These are phyloP conservation scores for Vaccinium corymbosum DNA, from an alignment of 148 eudicot species.

Conservation along the genomic window DNA sequence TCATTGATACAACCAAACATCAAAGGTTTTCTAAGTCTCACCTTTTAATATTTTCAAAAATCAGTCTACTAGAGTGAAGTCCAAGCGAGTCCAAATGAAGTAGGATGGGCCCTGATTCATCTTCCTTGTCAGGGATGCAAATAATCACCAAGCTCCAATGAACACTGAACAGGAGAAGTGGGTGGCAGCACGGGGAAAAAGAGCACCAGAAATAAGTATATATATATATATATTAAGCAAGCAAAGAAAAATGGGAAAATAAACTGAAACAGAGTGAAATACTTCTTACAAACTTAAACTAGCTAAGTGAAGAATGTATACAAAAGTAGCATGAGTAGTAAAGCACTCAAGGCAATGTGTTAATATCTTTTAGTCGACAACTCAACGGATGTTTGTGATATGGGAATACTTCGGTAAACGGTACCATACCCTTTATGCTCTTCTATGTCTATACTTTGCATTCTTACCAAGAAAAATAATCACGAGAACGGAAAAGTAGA, in stretches of 20 bases:
- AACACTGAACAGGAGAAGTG: slow-evolving; percentile 39
- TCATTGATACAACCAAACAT: background rate
- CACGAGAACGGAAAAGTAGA: background rate
- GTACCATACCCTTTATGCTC: background rate
- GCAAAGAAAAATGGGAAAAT: background rate
- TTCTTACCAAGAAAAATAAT: background rate
- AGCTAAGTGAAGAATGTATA: background rate
- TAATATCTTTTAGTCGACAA: too few species aligned
- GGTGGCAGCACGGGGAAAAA: background rate
- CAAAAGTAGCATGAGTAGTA: background rate
- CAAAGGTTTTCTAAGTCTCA: slow-evolving; percentile 13
- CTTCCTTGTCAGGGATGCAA: slow-evolving; percentile 70
- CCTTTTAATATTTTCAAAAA: slow-evolving; percentile 64
- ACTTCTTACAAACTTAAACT: background rate
- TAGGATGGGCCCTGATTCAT: slow-evolving; percentile 55
- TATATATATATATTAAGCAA: background rate
- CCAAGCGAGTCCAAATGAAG: slow-evolving; percentile 95
- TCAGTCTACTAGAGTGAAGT: slow-evolving; percentile 48
- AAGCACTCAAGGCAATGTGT: background rate
- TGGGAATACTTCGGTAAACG: background rate
- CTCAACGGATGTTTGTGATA: too few species aligned
- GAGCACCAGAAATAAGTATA: background rate
- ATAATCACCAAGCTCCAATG: slow-evolving; percentile 97
- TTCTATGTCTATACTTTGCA: background rate
- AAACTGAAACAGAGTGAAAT: background rate